phyloP scores from a whole-genome alignment of 179 eudicot genomes.

The Pouteria campechiana region DNA sequence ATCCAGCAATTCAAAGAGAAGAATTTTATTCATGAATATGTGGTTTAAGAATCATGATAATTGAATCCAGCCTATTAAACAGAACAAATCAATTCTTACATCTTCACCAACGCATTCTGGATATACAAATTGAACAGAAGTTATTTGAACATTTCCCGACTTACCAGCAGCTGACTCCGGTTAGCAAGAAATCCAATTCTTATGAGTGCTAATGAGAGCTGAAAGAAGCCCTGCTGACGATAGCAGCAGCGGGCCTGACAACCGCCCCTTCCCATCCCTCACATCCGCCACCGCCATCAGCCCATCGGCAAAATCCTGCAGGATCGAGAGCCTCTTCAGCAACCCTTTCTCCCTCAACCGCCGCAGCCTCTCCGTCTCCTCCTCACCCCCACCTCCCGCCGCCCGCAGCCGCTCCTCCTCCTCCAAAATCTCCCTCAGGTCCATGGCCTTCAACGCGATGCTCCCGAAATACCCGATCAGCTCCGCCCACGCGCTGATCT shows the following conservation, averaged over 20 bases:
- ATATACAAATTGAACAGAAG: no score
- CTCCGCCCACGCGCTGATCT: conserved; percentile 85
- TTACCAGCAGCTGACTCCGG: no score
- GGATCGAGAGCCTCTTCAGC: conserved; percentile 62
- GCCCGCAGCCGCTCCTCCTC: conserved; percentile 33
- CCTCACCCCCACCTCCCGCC: conserved; percentile 31
- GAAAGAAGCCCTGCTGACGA: conserved; percentile 82
- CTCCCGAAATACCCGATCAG: conserved; percentile 81
- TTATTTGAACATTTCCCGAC: no score
- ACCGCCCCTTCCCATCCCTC: conserved; percentile 45
- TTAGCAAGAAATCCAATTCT: conserved; percentile 85
- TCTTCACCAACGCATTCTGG: no score
- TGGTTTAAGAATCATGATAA: no score
- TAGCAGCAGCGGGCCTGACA: conserved; percentile 46
- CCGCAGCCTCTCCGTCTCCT: conserved; percentile 21
- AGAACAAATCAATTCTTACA: no score
- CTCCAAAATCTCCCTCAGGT: conserved; percentile 35
- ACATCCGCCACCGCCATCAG: conserved; percentile 87
- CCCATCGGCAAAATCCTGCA: conserved; percentile 89
- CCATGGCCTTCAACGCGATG: conserved; percentile 50
- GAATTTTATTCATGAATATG: no score
- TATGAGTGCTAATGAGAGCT: conserved; percentile 77
- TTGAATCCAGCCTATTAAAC: no score
- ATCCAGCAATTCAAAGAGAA: no score
- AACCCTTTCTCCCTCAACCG: conserved; percentile 46